phyloP scores from a whole-genome alignment of 495 filamentous ascomycete species.

The Hyaloscypha finlandica region DNA sequence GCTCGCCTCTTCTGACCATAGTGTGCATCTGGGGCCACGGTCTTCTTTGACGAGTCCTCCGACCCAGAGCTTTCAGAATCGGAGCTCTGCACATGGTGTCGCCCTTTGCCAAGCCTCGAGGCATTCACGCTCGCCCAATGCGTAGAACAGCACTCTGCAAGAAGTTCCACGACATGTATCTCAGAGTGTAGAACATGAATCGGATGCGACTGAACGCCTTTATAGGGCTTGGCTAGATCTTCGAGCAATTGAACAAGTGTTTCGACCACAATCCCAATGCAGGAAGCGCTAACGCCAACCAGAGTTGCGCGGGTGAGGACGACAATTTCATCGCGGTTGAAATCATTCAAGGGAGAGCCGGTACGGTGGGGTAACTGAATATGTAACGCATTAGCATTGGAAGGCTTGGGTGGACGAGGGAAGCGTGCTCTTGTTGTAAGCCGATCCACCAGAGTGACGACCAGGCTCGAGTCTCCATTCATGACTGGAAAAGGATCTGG shows the following conservation, averaged over 20 bases:
- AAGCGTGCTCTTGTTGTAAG: constrained; percentile 58
- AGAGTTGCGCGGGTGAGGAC: constrained; percentile 59
- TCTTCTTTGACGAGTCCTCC: constrained; percentile 26
- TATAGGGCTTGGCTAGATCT: constrained; percentile 50
- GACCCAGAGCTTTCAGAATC: constrained; percentile 33
- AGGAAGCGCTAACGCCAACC: constrained; percentile 54
- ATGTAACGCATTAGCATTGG: constrained; percentile 23
- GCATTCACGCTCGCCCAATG: constrained; percentile 52
- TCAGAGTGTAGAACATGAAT: constrained; percentile 59
- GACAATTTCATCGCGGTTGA: constrained; percentile 62
- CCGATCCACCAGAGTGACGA: constrained; percentile 65
- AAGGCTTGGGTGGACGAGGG: background rate
- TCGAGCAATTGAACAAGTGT: constrained; percentile 53
- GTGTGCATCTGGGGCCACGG: background rate
- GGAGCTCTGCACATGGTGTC: constrained; percentile 27
- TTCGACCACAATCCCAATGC: constrained; percentile 54
- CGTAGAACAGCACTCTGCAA: constrained; percentile 63
- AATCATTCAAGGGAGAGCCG: constrained; percentile 56
- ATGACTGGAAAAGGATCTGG: constrained; percentile 38
- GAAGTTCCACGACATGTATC: constrained; percentile 58
- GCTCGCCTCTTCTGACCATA: constrained; percentile 22
- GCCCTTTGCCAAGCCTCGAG: background rate
- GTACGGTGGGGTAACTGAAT: constrained; percentile 63
- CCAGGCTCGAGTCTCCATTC: constrained; percentile 64
- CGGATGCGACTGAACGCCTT: constrained; percentile 46